Evolutionary conservation across 2,329 filamentous ascomycete species (phyloP), one percentile per base, ranked within the genome.

Genomic region (Elsinoe arachidis): DNA sequence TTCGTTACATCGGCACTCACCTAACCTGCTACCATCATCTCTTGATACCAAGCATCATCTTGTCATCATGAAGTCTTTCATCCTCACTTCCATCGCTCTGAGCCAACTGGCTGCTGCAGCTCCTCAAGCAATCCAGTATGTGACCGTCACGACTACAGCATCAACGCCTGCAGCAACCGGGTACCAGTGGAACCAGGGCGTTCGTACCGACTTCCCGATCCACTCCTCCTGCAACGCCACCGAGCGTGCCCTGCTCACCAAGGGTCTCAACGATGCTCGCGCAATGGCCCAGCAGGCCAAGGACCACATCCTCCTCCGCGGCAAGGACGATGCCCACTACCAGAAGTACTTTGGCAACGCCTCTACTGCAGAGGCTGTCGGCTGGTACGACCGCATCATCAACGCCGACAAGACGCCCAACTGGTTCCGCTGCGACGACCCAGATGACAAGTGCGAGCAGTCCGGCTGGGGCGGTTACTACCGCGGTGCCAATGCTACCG

Each of bases 341-440:
- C 73, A 73, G 55, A 86, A 84, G 71, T 88, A 87, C 72, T 88
- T 88, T 65, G 83, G 85, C 46, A 76, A 80, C 55, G 74, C 74
- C 1, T 74, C 81, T 3, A 81, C 82, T 2, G 77, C 78, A 19
- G 76, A 78, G 60, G 77, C 80, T 2, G 74, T 84, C 41, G 85
- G 85, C 3, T 84, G 81, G 74, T 85, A 78, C 62, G 80, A 84
- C 55, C 78, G 80, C 58, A 73, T 88, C 33, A 73, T 80, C 63
- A 75, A 76, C 43, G 82, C 77, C 1, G 78, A 86, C 68, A 81
- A 80, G 64, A 72, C 72, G 0, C 76, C 73, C 23, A 74, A 84
- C 46, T 66, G 82, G 15, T 87, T 87, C 74, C 80, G 84, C 17
- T 87, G 85, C 63, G 85, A 88, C 60, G 81, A 88, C 62, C 78